Evolutionary conservation across 2,329 filamentous ascomycete genomes (phyloP), one percentile per base, ranked within the genome.

Genomic region (Fusarium newnesense): DNA sequence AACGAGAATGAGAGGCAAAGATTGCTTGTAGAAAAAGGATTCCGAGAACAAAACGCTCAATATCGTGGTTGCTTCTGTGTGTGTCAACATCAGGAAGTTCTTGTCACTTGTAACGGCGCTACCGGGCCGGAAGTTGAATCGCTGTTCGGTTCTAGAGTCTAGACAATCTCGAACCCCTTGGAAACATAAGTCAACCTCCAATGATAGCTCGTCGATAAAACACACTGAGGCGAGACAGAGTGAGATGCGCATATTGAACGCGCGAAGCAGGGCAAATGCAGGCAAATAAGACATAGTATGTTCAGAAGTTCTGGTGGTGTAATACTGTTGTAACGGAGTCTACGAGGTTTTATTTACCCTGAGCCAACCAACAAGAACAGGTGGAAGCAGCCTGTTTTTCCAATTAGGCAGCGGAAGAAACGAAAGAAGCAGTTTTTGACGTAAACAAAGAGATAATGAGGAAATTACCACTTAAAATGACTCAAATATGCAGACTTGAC

Each of bases 381-480:
- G 56, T 32, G 46, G 42, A 65, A 49, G 28, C 21, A 37, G 57
- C 32, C 56, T 32, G 36, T 32, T 42, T 43, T 56, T 63, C 63
- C 52, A 60, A 59, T 64, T 69, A 58, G 56, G 60, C 64, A 67
- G 52, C n/a, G 21, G 24, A 64, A 42, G 36, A 60, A 47, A 34
- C 9, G 11, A 46, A 61, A 57, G 56, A 70, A 66, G 61, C 40
- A 66, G 49, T 26, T 47, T 18, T 4, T 9, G 19, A 58, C 56
- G 19, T 37, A 50, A 24, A 37, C 24, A 15, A 9, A 28, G 28
- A 43, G 47, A 18, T 5, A 24, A 64, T 46, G 37, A 53, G 19
- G 42, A 24, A 58, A 36, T 43, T 49, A 37, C 13, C 34, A 52
- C 57, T 56, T 54, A 76, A 76, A 76, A 76, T 76, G 72, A 73